Evolutionary conservation across 345 rosid species (phyloP).

Genomic region (Mercurialis annua): DNA sequence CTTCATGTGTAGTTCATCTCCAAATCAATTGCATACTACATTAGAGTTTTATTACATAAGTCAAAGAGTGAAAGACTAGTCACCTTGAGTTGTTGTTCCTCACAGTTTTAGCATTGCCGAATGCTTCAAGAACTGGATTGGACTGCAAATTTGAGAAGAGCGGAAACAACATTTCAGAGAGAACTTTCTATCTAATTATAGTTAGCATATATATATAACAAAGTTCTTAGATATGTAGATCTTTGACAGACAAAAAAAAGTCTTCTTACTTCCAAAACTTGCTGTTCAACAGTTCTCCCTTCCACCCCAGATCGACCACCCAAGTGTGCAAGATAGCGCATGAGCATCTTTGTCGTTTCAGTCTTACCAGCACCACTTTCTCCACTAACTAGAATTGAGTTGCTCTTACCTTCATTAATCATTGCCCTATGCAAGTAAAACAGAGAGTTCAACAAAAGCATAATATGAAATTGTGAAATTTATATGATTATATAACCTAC

Average conservation of each 20-base stretch:
- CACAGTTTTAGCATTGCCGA: conserved; percentile 98
- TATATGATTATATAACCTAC: conserved; percentile 35
- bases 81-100: conserved; percentile 99
- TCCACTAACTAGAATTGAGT: conserved; percentile 99
- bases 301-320: conserved; percentile 99
- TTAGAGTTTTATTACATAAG: not conserved
- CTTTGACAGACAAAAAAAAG: not conserved
- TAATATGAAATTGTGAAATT: conserved; percentile 13
- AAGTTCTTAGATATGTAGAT: conserved; percentile 7
- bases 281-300: conserved; percentile 99
- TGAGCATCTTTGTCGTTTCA: conserved; percentile 99
- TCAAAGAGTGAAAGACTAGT: conserved; percentile 1
- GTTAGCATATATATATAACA: not conserved
- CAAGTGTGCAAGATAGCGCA: conserved; percentile 96
- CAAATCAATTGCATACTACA: not conserved
- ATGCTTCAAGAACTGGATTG: conserved; percentile 99
- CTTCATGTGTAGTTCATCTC: conserved; percentile 4
- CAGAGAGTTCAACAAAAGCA: conserved; percentile 28
- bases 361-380: conserved; percentile 99
- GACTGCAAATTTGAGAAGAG: conserved; percentile 55
- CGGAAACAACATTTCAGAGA: conserved; percentile 29
- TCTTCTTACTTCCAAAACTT: conserved; percentile 90
- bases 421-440: conserved; percentile 63
- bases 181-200: conserved; percentile 13
- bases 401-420: conserved; percentile 98